Base-by-base conservation (phyloP, 805 yeast species). In the Myxozyma kluyveri region DNA sequence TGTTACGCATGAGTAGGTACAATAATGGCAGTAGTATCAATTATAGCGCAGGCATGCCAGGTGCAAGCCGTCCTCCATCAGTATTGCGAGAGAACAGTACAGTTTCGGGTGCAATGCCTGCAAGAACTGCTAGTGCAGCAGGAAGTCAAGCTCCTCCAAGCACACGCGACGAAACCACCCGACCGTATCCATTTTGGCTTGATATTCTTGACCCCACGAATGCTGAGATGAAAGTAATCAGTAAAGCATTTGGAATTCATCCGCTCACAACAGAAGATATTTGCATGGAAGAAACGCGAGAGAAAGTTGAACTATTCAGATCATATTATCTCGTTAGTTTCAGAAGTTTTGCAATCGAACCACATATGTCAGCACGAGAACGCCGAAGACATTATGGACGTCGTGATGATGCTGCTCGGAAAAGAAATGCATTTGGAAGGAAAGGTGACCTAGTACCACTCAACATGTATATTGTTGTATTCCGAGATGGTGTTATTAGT, bases 181-280 rank as follows among this genome's bases (percentile, higher is more conserved):
- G 55, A 27, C 58, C 54, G 19, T 54, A 42, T 43, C 59, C 59
- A 12, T 54, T 54, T 29, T 91, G 99, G 99, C 75, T 91, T 9
- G 98, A 91, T 68, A 86, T 91, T 10, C 72, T 87, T 51, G 85
- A 88, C 63, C 99, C 99, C 9, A 86, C 96, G 0, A 98, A 93
- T 64, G 97, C 89, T 61, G 99, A 91, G 68, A 88, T 93, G 95
- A 89, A 91, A 63, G 93, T 85, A 0, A 62, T 91, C 12, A 81
- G 95, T 24, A 88, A 88, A 63, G 82, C 97, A 0, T 91, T 91
- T 71, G 96, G 95, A 0, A 88, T 91, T 50, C 99, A 91, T 69
- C 99, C 99, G 0, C 77, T 91, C 62, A 91, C 99, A 0, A 87
- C 97, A 0, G 99, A 91, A 66, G 99, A 91, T 70, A 90, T 91